Conservation (phyloP, 805 yeast genomes). For the Scheffersomyces amazonensis region DNA sequence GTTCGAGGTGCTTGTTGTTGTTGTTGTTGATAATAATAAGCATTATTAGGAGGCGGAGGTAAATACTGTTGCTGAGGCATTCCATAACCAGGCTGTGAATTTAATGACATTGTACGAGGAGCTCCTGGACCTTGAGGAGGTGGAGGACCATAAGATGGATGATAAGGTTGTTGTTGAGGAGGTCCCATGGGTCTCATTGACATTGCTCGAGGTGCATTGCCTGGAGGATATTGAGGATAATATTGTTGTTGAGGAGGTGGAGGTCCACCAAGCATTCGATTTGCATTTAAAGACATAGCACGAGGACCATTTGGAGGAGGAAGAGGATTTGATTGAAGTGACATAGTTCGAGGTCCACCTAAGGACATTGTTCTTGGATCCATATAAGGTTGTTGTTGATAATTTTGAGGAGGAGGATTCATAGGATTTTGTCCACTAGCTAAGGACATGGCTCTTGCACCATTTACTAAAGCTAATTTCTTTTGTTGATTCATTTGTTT, state of each 20-base stretch:
- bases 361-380: slow-evolving; percentile 15
- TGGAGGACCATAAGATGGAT: neutral
- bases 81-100: slow-evolving; percentile 1
- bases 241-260: neutral
- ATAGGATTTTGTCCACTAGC: slow-evolving; percentile 33
- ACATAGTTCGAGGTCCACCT: neutral
- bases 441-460: slow-evolving; percentile 45
- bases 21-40: slow-evolving; percentile 1
- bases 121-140: neutral
- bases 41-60: neutral
- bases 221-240: neutral
- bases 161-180: neutral
- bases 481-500: slow-evolving; percentile 67
- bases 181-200: slow-evolving; percentile 2
- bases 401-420: slow-evolving; percentile 10
- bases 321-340: neutral
- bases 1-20: slow-evolving; percentile 12
- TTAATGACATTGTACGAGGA: slow-evolving; percentile 16
- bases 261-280: neutral
- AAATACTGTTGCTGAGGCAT: neutral
- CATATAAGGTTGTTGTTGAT: neutral
- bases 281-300: slow-evolving; percentile 4
- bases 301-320: neutral
- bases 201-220: slow-evolving; percentile 9
- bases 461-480: slow-evolving; percentile 49